Base-by-base conservation (phyloP, 306 rosid genomes). In the Corylus americana region DNA sequence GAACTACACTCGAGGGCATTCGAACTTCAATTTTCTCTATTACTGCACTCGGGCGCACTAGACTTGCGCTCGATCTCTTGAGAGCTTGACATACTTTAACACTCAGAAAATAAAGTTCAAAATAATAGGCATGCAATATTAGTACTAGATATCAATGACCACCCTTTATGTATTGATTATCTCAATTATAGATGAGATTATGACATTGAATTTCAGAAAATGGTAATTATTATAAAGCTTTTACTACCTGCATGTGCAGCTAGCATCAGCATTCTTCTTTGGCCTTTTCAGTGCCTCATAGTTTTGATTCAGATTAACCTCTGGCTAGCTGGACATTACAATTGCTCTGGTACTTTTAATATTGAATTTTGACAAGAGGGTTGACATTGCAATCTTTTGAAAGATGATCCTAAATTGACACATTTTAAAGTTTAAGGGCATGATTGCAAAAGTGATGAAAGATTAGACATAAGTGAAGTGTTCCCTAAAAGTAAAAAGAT, bases 321-420 rank as follows among this genome's bases (percentile, higher is more conserved):
- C 97, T 51, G 90, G 97, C 75, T 90, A 22, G 25, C 25, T 22
- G 97, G 78, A 89, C 97, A 82, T 92, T 91, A 71, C 98, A 91
- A 78, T 95, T 39, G 67, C 89, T 79, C 97, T 85, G 55, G 92
- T 92, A 63, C 85, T 22, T 31, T 31, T 31, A 31, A 31, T 22
- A 31, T 1, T 1, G 35, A 31, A 31, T 31, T 31, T 31, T 31
- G 35, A 31, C 35, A 31, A 31, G 35, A 31, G 35, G 35, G 35
- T 31, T 29, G 2, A 31, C 1, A 31, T 31, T 31, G 35, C 35
- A 31, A 31, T 1, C 35, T 31, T 31, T 31, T 31, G 35, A 31
- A 31, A 31, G 35, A 31, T 31, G 35, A 31, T 31, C 35, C 35
- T 31, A 31, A 31, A 31, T 31, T 31, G 35, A 31, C 35, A 31